Base-by-base conservation (phyloP, 2,329 filamentous ascomycete genomes). In the Pleurostoma richardsiae region DNA sequence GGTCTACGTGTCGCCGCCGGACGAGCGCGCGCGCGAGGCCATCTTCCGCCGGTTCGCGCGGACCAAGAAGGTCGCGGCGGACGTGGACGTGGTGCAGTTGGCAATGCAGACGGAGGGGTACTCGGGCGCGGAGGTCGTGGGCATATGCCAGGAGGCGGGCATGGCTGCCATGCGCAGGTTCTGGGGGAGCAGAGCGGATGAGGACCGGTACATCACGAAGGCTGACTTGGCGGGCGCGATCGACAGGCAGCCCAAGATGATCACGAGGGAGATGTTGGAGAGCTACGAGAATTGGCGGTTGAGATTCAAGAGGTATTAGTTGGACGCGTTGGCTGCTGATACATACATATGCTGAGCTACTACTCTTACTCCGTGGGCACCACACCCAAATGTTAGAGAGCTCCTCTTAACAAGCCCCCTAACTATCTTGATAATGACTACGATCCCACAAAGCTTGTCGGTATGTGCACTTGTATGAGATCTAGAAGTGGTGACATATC, bases 1-100 rank as follows among this genome's bases (percentile, higher is more conserved):
- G 31, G 79, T 96, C 41, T 96, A 95, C 63, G 88, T 96, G 40
- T 87, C 88, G 0, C 86, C 89, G 4, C 92, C 92, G 0, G 84
- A 89, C 58, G 68, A 76, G 41, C 71, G 79, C 6, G 90, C 90
- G 0, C 78, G 92, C 6, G 80, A 78, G 59, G 86, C 90, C 53
- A 92, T 97, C 45, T 77, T 96, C 46, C 66, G 71, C 11, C 83
- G 89, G 44, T 82, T 86, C 59, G 78, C 83, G 1, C 70, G 72
- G 29, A 80, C 77, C 46, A 76, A 86, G 44, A 71, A 77, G 27
- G 70, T 90, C 41, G 64, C 67, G 2, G 60, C 70, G 0, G 85
- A 88, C 46, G 79, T 95, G 10, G 80, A 90, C 58, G 64, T 89
- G 6, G 67, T 74, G 1, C 69, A 73, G 42, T 68, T 95, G 30